Percentiles rank a stretch among this genome's conserved stretches.
Evolutionary conservation across 176 grass and related monocot species (phyloP).

Genomic region (Aegilops tauschii): DNA sequence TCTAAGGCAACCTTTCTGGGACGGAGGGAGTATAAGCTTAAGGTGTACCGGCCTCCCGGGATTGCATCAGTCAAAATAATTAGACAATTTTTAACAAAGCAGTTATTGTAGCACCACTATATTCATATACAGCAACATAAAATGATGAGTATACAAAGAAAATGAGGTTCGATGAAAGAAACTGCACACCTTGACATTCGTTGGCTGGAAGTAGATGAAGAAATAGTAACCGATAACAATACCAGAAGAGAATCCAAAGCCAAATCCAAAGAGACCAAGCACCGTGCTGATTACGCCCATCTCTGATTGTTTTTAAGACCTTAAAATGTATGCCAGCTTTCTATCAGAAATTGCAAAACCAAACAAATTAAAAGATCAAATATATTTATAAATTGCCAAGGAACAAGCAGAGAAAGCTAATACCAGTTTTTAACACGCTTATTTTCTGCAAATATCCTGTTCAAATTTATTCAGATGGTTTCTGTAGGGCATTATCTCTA

Average conservation of each 20-base stretch:
- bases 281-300: conserved; percentile 81
- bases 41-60: not conserved
- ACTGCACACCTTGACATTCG: conserved; percentile 69
- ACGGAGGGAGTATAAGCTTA: not conserved
- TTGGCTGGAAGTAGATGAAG: conserved; percentile 81
- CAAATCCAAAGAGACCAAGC: conserved; percentile 84
- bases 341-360: conserved; percentile 5
- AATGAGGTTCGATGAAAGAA: not conserved
- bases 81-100: not conserved
- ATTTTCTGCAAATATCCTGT: conserved; percentile 4
- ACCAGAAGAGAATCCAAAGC: conserved; percentile 67
- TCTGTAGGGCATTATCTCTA: too few relatives aligned
- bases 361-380: not conserved
- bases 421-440: not conserved
- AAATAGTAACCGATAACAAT: conserved; percentile 76
- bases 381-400: not conserved
- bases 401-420: conserved; percentile 13
- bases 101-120: not conserved
- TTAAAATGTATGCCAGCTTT: conserved; percentile 22
- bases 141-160: conserved; percentile 4
- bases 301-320: conserved; percentile 30
- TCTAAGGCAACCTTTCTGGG: too few relatives aligned
- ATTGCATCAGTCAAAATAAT: not conserved
- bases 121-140: not conserved
- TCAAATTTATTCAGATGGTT: not conserved